Evolutionary conservation across 2,329 filamentous ascomycete species (phyloP), one percentile per base, ranked within the genome.

Genomic region (Aspergillus sp.): DNA sequence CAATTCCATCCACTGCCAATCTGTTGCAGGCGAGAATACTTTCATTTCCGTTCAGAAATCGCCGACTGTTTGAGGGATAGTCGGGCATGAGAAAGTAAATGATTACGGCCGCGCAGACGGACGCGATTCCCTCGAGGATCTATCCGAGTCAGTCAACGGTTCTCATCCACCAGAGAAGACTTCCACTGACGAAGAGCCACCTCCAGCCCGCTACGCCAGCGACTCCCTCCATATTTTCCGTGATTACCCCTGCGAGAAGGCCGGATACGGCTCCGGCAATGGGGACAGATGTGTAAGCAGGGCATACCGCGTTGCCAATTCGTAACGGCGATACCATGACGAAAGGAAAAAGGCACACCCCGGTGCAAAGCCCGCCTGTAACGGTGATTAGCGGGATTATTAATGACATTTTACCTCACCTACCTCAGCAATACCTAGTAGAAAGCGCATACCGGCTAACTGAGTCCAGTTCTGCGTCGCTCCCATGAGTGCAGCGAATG

Each of bases 11-110:
- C 13, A 60, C 47, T 0, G 59, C 60, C 3, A 66, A 57, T 7
- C 63, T 47, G 17, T 62, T 52, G 38, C 55, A 60, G 8, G 59
- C 62, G n/a, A 65, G 53, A 13, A 62, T 46, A 5, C 50, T 43
- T 45, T 64, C 59, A 8, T 59, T 51, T 17, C 54, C 49, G 24
- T 16, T 56, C 32, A 61, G 48, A 33, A 58, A 64, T 20, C 50
- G 33, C 17, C 13, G 6, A 33, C 35, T 52, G 11, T 42, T 52
- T 20, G 50, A 52, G 24, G 50, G 58, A 17, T 58, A 62, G 50
- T 64, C 61, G 1, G 60, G 55, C 58, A 62, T 60, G 19, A 61
- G 44, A 26, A 60, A 58, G 33, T 49, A 62, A 38, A 63, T 63
- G 59, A 9, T 57, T 35, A 41, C 59, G 47, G 36, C 60, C 55